Conservation (phyloP, 192 early-diverging fungal species). For the Podila clonocystis region DNA sequence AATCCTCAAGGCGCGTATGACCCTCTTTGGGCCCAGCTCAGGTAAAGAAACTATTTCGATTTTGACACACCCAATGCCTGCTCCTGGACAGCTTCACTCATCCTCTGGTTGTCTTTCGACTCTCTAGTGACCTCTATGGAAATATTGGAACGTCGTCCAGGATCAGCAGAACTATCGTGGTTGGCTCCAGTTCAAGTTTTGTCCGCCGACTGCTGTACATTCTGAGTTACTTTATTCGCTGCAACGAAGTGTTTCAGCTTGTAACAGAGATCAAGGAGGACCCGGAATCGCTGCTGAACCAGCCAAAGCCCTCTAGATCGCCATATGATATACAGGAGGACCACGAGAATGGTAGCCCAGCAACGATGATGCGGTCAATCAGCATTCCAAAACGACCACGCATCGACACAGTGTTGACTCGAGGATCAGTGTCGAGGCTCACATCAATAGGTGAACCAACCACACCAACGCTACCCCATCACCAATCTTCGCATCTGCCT, state of each 20-base stretch:
- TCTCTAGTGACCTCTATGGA: constrained; percentile 59
- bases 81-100: not conserved
- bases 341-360: constrained; percentile 45
- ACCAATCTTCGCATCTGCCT: not conserved
- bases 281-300: constrained; percentile 37
- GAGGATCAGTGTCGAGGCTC: constrained; percentile 21
- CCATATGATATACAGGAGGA: constrained; percentile 35
- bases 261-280: constrained; percentile 47
- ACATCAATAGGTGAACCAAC: constrained; percentile 33
- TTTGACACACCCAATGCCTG: not conserved
- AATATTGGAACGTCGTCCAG: constrained; percentile 57
- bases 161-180: constrained; percentile 63
- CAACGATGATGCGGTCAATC: constrained; percentile 43
- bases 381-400: constrained; percentile 47
- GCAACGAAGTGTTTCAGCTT: constrained; percentile 65
- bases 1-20: constrained; percentile 58
- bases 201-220: constrained; percentile 61
- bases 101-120: not conserved
- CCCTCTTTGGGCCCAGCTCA: constrained; percentile 68
- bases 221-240: constrained; percentile 68
- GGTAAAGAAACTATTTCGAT: constrained; percentile 16
- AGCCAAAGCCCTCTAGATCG: constrained; percentile 6
- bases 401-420: constrained; percentile 28
- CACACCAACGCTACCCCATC: constrained; percentile 20
- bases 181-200: constrained; percentile 54